Evolutionary conservation across 2,329 filamentous ascomycete genomes (phyloP), one percentile per base, ranked within the genome.

Genomic region (Cadophora sp.): DNA sequence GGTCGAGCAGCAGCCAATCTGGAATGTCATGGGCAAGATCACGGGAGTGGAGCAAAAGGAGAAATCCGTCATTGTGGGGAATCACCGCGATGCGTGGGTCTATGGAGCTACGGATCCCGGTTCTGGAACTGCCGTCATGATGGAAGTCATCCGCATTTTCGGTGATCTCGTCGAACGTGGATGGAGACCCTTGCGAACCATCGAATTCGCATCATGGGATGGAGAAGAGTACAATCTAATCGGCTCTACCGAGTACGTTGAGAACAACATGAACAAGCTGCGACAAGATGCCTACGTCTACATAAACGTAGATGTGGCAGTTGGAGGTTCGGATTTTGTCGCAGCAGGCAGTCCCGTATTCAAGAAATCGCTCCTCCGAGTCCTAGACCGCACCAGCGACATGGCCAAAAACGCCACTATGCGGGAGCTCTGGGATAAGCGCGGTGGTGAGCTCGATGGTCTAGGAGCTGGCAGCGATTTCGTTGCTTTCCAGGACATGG

Each of bases 121-220:
- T 72, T 92, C 92, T 65, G 96, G 95, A 31, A 97, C 94, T 0
- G 95, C 95, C 5, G 86, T 98, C 50, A 91, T 99, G 85, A 86
- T 98, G 64, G 96, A 99, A 81, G 85, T 98, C 67, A 90, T 92
- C 26, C 89, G 92, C 55, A 89, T 97, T 60, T 92, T 99, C 75
- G 93, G 94, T 50, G 89, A 93, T 71, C 86, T 98, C 19, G 84
- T 90, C 26, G 80, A 84, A 19, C 87, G 89, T 67, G 95, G 94
- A 64, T 99, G 96, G 96, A 87, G 92, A 29, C 96, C 96, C 1
- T 84, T 97, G 19, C 91, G 96, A n/a, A 97, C 93, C 3, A 97
- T 99, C 72, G 92, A 97, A 78, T 98, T 99, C 79, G 94, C 94
- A 76, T 97, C 93, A 40, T 99, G 96, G 96, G 96, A 99, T 79